Evolutionary conservation across 2,329 filamentous ascomycete species (phyloP).

Genomic region (Cladophialophora exuberans): DNA sequence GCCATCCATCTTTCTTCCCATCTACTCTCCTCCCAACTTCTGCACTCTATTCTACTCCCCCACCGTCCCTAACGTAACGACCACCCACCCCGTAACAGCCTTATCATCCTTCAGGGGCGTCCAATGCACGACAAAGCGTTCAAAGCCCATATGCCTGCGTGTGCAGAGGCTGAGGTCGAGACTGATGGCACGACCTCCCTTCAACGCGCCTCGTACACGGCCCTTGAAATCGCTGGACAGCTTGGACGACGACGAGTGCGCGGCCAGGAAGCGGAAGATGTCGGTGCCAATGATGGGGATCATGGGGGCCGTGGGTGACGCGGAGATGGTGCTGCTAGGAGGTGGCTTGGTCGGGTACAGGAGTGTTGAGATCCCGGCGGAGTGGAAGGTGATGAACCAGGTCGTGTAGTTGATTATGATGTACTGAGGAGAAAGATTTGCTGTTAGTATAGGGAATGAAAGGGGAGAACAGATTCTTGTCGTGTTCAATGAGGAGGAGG

Average conservation of each 20-base stretch:
- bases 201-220: conserved; percentile 46
- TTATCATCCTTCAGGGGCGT: conserved; percentile 49
- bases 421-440: conserved; percentile 36
- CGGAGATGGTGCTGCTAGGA: conserved; percentile 24
- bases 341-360: conserved; percentile 38
- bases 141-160: conserved; percentile 34
- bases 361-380: conserved; percentile 51
- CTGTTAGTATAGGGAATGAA: too few relatives aligned
- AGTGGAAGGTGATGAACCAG: conserved; percentile 53
- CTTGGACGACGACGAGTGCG: conserved; percentile 45
- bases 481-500: background rate
- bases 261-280: conserved; percentile 58
- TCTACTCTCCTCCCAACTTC: too few relatives aligned
- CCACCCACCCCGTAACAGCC: conserved; percentile 38
- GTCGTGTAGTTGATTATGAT: conserved; percentile 43
- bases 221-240: conserved; percentile 51
- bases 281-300: conserved; percentile 49
- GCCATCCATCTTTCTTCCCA: too few relatives aligned
- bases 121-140: conserved; percentile 47
- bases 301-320: conserved; percentile 36
- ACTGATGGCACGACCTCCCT: conserved; percentile 37
- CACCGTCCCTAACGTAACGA: conserved; percentile 37
- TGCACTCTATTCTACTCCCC: too few relatives aligned
- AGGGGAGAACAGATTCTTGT: background rate
- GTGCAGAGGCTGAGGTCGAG: conserved; percentile 37